These are phyloP conservation scores for Sordariomycetes sp. DNA, from an alignment of 2,329 filamentous ascomycete species.

Conservation along the genomic window DNA sequence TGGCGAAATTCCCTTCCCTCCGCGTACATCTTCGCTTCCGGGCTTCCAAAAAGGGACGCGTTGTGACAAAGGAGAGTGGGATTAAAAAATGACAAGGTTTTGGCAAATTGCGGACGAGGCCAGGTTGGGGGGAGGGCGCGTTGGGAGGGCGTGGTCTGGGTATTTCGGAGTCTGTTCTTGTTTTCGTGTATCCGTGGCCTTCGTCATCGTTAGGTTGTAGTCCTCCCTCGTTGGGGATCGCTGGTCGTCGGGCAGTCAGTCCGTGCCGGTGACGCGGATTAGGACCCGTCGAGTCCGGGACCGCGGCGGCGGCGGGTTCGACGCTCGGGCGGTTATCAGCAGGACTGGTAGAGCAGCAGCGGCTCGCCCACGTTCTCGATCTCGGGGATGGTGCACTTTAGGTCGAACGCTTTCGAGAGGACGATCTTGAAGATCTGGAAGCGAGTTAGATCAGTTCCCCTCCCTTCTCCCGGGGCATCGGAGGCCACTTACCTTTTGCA, in stretches of 20 bases:
- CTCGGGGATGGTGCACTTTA: slow-evolving; percentile 98
- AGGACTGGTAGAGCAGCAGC: slow-evolving; percentile 76
- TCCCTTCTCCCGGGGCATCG: too few relatives aligned
- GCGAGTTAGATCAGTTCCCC: neutral
- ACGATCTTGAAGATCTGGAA: slow-evolving; percentile 97
- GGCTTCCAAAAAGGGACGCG: neutral
- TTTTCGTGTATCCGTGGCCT: slow-evolving; percentile 4
- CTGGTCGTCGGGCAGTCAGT: neutral
- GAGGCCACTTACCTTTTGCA: slow-evolving; percentile 65
- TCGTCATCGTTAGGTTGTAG: slow-evolving; percentile 3
- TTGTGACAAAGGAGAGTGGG: neutral
- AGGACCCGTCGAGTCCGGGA: neutral
- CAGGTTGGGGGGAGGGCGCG: neutral
- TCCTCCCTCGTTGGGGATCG: neutral
- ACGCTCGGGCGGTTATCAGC: slow-evolving; percentile 15
- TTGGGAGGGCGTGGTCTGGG: neutral
- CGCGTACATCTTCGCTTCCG: neutral
- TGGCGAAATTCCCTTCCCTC: neutral
- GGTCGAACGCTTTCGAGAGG: slow-evolving; percentile 93
- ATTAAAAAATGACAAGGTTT: neutral
- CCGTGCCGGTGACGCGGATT: neutral
- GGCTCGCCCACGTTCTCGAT: slow-evolving; percentile 98
- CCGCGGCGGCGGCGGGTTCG: neutral
- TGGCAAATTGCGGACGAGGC: neutral
- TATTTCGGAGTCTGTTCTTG: neutral